These are phyloP conservation scores for Breynia disticha DNA, from an alignment of 441 rosid genomes.

Conservation along the genomic window DNA sequence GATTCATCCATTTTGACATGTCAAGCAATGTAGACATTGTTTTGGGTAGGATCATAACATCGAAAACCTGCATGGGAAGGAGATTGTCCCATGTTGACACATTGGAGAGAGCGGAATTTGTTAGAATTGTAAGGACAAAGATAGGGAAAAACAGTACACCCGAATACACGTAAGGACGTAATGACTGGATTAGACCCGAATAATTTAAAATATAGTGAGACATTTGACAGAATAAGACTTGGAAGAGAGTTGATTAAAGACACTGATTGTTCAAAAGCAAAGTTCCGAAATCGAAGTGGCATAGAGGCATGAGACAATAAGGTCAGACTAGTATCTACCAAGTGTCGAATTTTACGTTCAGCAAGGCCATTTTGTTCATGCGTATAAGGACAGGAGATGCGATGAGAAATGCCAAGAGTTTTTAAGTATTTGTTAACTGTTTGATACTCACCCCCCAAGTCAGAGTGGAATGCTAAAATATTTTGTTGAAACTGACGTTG, in stretches of 20 bases:
- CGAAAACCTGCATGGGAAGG: neutral
- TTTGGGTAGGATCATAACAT: neutral
- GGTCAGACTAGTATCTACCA: neutral
- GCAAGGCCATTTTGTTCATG: neutral
- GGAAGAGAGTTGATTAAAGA: neutral
- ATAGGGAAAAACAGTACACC: neutral
- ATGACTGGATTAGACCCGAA: neutral
- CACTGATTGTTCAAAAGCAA: neutral
- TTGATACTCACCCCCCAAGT: neutral
- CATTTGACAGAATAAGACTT: neutral
- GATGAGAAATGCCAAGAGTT: too few relatives aligned
- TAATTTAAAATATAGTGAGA: neutral
- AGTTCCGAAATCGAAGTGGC: neutral
- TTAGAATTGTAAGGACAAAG: neutral
- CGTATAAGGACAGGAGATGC: neutral
- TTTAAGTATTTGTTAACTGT: too few relatives aligned
- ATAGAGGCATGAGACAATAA: neutral
- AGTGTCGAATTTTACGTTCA: conserved; percentile 12
- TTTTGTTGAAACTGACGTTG: neutral
- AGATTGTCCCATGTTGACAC: neutral
- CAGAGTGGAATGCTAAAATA: neutral
- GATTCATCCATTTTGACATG: neutral
- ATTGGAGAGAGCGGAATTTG: neutral
- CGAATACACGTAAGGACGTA: neutral
- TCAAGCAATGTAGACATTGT: neutral